Conservation (phyloP, 768 basidiomycete species). For the Boletellus sp. region DNA sequence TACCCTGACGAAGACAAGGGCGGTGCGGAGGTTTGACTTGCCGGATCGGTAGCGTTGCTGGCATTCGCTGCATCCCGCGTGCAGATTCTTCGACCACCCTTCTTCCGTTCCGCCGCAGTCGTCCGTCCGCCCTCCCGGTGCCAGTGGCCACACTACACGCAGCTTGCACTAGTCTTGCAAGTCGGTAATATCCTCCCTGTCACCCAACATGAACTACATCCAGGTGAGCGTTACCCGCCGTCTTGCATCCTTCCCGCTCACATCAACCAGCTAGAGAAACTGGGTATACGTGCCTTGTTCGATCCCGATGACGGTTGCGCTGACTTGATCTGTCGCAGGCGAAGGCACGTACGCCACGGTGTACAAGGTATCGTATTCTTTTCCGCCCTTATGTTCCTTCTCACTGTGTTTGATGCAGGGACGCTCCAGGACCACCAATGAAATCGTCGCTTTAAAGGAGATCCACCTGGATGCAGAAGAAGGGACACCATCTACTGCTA, state of each 20-base stretch:
- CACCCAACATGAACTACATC: constrained; percentile 50
- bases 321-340: constrained; percentile 39
- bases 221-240: constrained; percentile 37
- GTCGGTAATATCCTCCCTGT: not conserved
- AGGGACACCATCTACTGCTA: constrained; percentile 97
- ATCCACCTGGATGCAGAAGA: constrained; percentile 99
- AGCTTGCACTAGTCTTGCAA: constrained; percentile 4
- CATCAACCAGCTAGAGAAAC: constrained; percentile 74
- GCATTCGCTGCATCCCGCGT: too few species aligned
- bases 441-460: constrained; percentile 97
- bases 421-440: constrained; percentile 94
- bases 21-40: constrained; percentile 1
- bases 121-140: constrained; percentile 3
- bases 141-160: not conserved
- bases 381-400: not conserved
- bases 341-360: constrained; percentile 96
- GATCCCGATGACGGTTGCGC: not conserved
- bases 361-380: constrained; percentile 67
- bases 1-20: too few species aligned
- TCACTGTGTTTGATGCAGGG: constrained; percentile 49
- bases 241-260: constrained; percentile 4
- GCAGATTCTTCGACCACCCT: too few species aligned
- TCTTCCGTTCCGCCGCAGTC: not conserved
- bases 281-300: constrained; percentile 44
- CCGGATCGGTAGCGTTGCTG: constrained; percentile 16